phyloP scores from a whole-genome alignment of 768 basidiomycete species.

The Suillus fuscotomentosus region DNA sequence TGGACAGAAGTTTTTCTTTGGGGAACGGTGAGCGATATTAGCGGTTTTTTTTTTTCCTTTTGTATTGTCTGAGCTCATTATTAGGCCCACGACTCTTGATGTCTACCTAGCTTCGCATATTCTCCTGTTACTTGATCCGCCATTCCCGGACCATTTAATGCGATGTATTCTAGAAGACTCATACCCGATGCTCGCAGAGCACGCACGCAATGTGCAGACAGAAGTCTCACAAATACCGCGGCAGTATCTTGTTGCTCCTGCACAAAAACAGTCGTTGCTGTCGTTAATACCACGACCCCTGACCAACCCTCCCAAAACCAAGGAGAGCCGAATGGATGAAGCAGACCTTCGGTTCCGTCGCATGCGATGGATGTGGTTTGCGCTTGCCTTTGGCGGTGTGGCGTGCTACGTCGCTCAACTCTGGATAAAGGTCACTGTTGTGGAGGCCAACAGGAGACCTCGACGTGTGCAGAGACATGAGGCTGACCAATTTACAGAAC shows the following conservation, averaged over 20 bases:
- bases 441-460: neutral
- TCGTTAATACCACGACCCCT: conserved; percentile 38
- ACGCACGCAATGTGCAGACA: conserved; percentile 53
- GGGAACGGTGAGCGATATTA: conserved; percentile 39
- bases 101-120: conserved; percentile 67
- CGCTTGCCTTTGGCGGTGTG: conserved; percentile 42
- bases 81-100: conserved; percentile 64
- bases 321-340: conserved; percentile 20
- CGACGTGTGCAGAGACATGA: neutral
- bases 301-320: conserved; percentile 12
- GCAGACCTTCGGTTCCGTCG: conserved; percentile 48
- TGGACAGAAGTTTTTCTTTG: conserved; percentile 49
- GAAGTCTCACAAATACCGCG: conserved; percentile 25
- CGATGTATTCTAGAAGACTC: conserved; percentile 51
- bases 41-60: neutral
- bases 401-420: conserved; percentile 34
- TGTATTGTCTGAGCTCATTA: neutral
- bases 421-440: conserved; percentile 5
- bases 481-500: neutral
- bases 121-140: conserved; percentile 54
- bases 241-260: conserved; percentile 17
- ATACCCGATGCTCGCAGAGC: conserved; percentile 56
- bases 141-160: conserved; percentile 61
- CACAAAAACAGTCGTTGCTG: conserved; percentile 31
- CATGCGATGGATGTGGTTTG: conserved; percentile 55